phyloP scores from a whole-genome alignment of 225 moss, liverwort and hornwort species.

The Ulota crispa region DNA sequence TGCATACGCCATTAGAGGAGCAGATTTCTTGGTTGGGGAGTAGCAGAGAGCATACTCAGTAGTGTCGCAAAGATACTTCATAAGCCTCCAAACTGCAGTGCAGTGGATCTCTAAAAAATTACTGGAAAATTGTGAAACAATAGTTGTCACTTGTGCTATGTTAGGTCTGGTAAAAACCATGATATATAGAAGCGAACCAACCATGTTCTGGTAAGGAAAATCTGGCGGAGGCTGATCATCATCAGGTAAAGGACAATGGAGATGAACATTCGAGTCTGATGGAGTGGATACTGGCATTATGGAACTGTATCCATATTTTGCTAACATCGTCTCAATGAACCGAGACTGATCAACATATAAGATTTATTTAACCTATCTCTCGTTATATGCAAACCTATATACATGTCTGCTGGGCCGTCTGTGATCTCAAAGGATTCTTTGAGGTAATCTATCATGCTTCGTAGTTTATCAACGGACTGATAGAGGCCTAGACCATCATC shows the following conservation, averaged over 20 bases:
- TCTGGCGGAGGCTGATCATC: neutral
- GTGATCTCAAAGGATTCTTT: neutral
- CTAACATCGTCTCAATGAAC: neutral
- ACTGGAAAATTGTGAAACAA: too few species aligned
- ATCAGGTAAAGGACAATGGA: neutral
- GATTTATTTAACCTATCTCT: fast-evolving
- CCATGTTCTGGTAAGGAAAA: neutral
- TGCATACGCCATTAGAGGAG: neutral
- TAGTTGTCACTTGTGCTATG: neutral
- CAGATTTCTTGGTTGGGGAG: too few species aligned
- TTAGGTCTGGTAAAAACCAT: neutral
- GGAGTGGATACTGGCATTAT: neutral
- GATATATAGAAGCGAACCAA: neutral
- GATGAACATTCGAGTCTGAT: neutral
- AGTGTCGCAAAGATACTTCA: neutral
- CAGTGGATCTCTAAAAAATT: neutral
- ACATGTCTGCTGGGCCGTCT: neutral
- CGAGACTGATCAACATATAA: neutral
- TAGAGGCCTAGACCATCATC: neutral
- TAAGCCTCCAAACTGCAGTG: neutral
- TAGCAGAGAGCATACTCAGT: neutral
- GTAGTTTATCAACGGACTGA: neutral
- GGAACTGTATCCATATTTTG: neutral
- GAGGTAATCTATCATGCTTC: neutral
- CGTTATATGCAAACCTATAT: neutral